Evolutionary conservation across 1,139 yeast genomes (phyloP).

Genomic region (Eremothecium gossypii): DNA sequence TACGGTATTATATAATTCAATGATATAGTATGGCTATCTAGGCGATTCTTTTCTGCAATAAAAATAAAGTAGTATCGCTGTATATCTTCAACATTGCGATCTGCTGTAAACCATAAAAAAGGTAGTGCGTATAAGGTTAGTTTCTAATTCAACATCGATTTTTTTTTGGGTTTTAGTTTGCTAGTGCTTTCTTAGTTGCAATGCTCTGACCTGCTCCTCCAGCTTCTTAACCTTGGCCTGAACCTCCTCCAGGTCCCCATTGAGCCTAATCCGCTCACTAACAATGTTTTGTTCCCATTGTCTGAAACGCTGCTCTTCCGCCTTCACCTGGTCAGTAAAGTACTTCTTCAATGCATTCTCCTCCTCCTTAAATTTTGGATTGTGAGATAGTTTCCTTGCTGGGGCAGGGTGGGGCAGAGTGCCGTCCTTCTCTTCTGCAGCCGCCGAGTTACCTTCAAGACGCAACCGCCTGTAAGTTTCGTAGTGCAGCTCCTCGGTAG

Average conservation of each 20-base stretch:
- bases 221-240: slow-evolving; percentile 62
- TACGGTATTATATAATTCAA: slow-evolving; percentile 1
- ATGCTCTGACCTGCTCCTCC: slow-evolving; percentile 63
- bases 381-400: slow-evolving; percentile 43
- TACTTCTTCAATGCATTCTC: slow-evolving; percentile 89
- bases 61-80: slow-evolving; percentile 2
- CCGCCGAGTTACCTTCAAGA: slow-evolving; percentile 49
- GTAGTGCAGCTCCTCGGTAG: slow-evolving; percentile 89
- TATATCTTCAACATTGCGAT: not conserved
- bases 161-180: not conserved
- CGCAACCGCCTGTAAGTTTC: slow-evolving; percentile 80
- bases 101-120: not conserved
- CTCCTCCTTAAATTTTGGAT: slow-evolving; percentile 92
- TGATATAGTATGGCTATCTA: slow-evolving; percentile 3
- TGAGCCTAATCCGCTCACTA: slow-evolving; percentile 86
- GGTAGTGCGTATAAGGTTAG: not conserved
- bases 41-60: slow-evolving; percentile 3
- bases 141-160: not conserved
- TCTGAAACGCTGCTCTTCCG: slow-evolving; percentile 93
- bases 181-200: slow-evolving; percentile 45
- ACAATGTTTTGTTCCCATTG: slow-evolving; percentile 97
- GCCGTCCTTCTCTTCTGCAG: slow-evolving; percentile 17
- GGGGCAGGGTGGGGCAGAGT: slow-evolving; percentile 26
- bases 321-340: slow-evolving; percentile 96
- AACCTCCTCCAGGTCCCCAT: slow-evolving; percentile 86